Conservation (phyloP, 2,329 filamentous ascomycete genomes). For the Fusarium caatingaense region DNA sequence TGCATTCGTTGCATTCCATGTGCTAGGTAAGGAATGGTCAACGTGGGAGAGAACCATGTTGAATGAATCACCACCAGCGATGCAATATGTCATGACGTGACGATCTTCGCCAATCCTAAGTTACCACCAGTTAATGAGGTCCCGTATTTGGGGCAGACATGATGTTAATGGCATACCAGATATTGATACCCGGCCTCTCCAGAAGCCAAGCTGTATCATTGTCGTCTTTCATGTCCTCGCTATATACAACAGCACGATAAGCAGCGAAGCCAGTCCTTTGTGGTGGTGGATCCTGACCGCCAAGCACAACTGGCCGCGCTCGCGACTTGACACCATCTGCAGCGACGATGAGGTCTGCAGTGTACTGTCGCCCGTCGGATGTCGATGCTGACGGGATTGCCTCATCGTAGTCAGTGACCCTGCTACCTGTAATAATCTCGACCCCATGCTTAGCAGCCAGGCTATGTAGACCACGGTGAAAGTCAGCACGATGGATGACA, state of each 20-base stretch:
- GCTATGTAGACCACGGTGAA: neutral
- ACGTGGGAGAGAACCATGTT: conserved; percentile 12
- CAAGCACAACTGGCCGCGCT: conserved; percentile 5
- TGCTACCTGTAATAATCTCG: neutral
- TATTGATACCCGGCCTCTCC: neutral
- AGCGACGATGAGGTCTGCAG: neutral
- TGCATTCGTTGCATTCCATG: neutral
- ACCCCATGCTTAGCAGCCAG: neutral
- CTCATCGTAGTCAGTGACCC: neutral
- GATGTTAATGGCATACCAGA: neutral
- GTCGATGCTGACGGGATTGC: neutral
- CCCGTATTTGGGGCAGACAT: neutral
- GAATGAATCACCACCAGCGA: conserved; percentile 5
- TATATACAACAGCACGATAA: neutral
- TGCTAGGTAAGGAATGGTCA: neutral
- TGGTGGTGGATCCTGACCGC: neutral
- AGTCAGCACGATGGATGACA: conserved; percentile 3
- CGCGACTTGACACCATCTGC: conserved; percentile 9
- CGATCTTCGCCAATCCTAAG: conserved; percentile 11
- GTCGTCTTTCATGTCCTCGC: neutral
- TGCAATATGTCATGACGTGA: conserved; percentile 9
- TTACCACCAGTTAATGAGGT: neutral
- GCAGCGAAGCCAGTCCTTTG: conserved; percentile 8
- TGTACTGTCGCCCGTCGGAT: neutral
- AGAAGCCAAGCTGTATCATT: neutral